A percentile compares a stretch with the other conserved stretches of the same genome.
Conservation (phyloP, 495 filamentous ascomycete species). For the Podospora pseudoanserina region DNA sequence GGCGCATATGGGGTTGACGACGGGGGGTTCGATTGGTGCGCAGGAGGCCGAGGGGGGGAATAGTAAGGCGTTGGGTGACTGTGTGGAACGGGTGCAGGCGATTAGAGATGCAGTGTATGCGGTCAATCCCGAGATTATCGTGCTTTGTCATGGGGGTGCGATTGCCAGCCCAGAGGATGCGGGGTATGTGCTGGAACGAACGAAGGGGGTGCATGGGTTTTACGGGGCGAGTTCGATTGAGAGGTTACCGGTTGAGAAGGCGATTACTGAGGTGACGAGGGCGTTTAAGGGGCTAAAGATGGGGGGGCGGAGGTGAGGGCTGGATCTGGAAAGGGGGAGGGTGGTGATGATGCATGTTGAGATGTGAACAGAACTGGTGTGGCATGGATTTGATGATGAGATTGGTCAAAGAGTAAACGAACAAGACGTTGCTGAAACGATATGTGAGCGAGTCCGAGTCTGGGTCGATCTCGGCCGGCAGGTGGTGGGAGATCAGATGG, state of each 20-base stretch:
- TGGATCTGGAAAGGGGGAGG: neutral
- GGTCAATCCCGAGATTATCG: conserved; percentile 56
- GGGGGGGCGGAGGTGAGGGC: neutral
- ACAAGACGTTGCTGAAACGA: neutral
- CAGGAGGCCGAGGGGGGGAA: conserved; percentile 35
- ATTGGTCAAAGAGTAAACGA: neutral
- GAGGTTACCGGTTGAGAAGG: conserved; percentile 64
- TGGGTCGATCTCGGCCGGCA: too few species aligned
- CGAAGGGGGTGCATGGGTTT: conserved; percentile 63
- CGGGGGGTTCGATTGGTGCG: conserved; percentile 61
- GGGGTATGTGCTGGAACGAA: conserved; percentile 55
- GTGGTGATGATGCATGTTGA: neutral
- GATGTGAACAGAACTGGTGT: too few species aligned
- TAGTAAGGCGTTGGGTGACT: conserved; percentile 60
- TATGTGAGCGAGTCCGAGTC: neutral
- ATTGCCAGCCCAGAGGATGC: conserved; percentile 62
- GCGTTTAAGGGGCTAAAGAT: conserved; percentile 49
- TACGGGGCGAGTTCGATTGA: conserved; percentile 71
- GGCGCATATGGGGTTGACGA: conserved; percentile 66
- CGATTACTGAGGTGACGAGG: conserved; percentile 58
- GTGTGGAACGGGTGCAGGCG: conserved; percentile 55
- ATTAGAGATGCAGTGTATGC: conserved; percentile 57
- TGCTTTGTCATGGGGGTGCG: conserved; percentile 68
- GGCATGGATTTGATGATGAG: neutral
- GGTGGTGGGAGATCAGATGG: neutral